Evolutionary conservation across 2,329 filamentous ascomycete genomes (phyloP), one percentile per base, ranked within the genome.

Genomic region (Karstenula rhodostoma): DNA sequence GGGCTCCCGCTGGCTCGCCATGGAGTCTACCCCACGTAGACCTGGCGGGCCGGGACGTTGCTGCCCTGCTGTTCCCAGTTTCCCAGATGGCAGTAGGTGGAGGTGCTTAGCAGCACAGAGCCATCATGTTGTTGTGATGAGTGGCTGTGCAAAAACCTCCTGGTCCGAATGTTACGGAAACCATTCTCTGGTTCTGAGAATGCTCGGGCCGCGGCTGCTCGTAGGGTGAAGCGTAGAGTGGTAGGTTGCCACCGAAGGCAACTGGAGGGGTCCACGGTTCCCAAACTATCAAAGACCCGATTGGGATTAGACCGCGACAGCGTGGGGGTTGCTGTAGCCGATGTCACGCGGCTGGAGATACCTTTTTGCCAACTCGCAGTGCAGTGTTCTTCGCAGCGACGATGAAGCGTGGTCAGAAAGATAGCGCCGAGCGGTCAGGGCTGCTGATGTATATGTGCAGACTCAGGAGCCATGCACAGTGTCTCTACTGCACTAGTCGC

Each of bases 201-300:
- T 50, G 15, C 48, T 53, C 33, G 40, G 44, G 64, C 60, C 63
- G 60, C 60, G 56, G 58, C 57, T 58, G 67, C 61, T 56, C 67
- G 62, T 62, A 67, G 67, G 66, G 64, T 69, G 72, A 57, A 64
- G 64, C 65, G 59, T 62, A 62, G 57, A 70, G 60, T 57, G 62
- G 61, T 65, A 60, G 55, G 60, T 61, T 67, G 58, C 61, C 62
- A 59, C 64, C 68, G 60, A 59, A 63, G 57, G 61, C 35, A 53
- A 40, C 56, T 61, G 62, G 73, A 74, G 71, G 73, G 73, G 72
- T 57, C 68, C 64, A 65, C 63, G 63, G 58, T 49, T 63, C 66
- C 56, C 61, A 63, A 72, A 72, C 70, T 76, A 77, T 74, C 73
- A 75, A 70, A 57, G 58, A 67, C 73, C 72, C 60, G 66, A 74